A percentile compares a stretch with the other conserved stretches of the same genome.
Evolutionary conservation across 345 rosid species (phyloP).

Genomic region (Syzygium oleosum): DNA sequence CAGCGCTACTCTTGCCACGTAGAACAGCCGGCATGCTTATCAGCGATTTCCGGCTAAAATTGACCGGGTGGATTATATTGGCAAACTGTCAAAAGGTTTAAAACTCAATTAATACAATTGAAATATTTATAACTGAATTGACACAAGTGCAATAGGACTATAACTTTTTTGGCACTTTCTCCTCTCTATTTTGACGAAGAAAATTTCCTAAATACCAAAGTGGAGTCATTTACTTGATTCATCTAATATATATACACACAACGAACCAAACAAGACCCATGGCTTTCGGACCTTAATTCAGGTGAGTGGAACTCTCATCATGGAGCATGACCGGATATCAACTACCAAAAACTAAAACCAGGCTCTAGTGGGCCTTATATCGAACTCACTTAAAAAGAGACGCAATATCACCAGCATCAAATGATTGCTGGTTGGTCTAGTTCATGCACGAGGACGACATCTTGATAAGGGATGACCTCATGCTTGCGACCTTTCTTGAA

Average conservation of each 20-base stretch:
- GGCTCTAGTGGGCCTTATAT: background rate
- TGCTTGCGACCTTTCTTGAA: background rate
- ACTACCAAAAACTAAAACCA: background rate
- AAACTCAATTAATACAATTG: too few relatives aligned
- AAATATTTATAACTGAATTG: too few relatives aligned
- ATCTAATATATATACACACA: background rate
- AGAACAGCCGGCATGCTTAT: too few relatives aligned
- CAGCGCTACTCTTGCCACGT: too few relatives aligned
- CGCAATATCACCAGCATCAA: background rate
- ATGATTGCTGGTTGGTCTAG: background rate
- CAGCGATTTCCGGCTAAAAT: too few relatives aligned
- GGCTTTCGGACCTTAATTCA: background rate
- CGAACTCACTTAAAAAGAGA: background rate
- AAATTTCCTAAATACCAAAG: background rate
- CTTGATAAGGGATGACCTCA: background rate
- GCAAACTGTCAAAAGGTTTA: too few relatives aligned
- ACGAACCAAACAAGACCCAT: background rate
- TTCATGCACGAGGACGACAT: background rate
- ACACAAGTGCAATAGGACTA: too few relatives aligned
- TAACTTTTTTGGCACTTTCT: too few relatives aligned
- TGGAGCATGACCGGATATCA: background rate
- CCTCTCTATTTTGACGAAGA: background rate
- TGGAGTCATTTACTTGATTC: background rate
- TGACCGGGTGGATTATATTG: too few relatives aligned
- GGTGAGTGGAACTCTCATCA: background rate